Evolutionary conservation across 805 yeast species (phyloP), one percentile per base, ranked within the genome.

Genomic region (Groenewaldozyma salmanticensis): DNA sequence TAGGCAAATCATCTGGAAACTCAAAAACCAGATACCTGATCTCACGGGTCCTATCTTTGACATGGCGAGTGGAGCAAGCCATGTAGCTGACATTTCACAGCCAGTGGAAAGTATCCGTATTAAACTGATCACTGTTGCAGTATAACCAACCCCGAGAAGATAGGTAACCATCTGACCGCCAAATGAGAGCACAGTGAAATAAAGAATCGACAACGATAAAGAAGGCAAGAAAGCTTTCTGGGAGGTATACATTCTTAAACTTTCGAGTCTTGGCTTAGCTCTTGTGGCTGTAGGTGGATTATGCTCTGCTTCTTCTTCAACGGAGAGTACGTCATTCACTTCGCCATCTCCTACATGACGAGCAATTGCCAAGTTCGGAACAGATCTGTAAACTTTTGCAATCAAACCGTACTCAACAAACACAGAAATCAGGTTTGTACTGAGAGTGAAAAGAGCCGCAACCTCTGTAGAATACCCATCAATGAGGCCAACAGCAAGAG

Each of bases 161-260:
- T 53, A 66, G 0, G 66, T 57, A n/a, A 65, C 55, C 39, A 65
- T 62, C 17, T 58, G 61, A 15, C 59, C 58, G 1, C 65, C 65
- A 48, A 65, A 66, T 1, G 66, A 59, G 19, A 65, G 53, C 5
- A 65, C 70, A 1, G 69, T 66, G 38, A 61, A 49, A 48, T 66
- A 62, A 2, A 59, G 46, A 18, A 56, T 32, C 3, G 63, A 43
- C 13, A 55, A 35, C 1, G 64, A 49, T 7, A 66, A 27, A 0
- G 67, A 61, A 0, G 62, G 57, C 18, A 56, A 52, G 27, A 60
- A 50, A 39, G 59, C 36, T 4, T 53, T 52, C 34, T 53, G 62
- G 18, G 42, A 39, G 37, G 47, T 31, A 43, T 59, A 65, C 9
- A 53, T 29, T 31, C 31, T 20, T 19, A 40, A 6, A 15, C 18